Base-by-base conservation (phyloP, 2,329 filamentous ascomycete genomes). In the Rhynchosporium secalis region DNA sequence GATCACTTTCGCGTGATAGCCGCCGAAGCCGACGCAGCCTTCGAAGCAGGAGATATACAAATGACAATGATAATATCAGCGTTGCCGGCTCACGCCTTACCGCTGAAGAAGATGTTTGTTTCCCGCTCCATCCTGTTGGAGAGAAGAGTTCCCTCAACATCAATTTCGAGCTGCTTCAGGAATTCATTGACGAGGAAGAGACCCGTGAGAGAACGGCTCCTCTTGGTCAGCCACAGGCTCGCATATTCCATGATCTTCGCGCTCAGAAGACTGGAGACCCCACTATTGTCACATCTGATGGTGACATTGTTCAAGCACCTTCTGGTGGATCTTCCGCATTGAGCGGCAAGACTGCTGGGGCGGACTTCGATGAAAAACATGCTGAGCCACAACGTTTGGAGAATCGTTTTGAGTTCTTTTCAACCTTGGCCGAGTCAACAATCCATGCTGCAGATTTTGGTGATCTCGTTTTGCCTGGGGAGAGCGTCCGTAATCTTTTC, bases 401-500 rank as follows among this genome's bases (percentile, higher is more conserved):
- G 71, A 69, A 93, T 73, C 86, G 94, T 4, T 98, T 96, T 79
- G 95, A 93, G 66, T 97, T 98, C 78, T 99, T 99, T 77, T 97
- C 93, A 0, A 97, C 95, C 0, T 91, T 95, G 60, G 89, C 92
- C 76, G 93, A 97, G 73, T 93, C 92, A 56, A 96, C 93, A 1
- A 92, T 98, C 65, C 93, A 97, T 73, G 92, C 94, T 15, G 85
- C 90, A 1, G 92, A 96, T 70, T 84, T 99, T 66, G 92, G 91
- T 26, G 94, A 93, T 70, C 83, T 97, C 8, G 84, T 97, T 4
- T 86, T 96, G 62, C 92, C 93, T 2, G 94, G 92, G 8, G 95
- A 97, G 75, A 90, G 89, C 62, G 90, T 98, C 70, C 88, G 91
- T 38, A 92, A 92, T 61, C 85, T 99, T 10, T 99, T 99, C 74